Evolutionary conservation across 441 rosid genomes (phyloP), one percentile per base, ranked within the genome.

Genomic region (Eutrema salsugineum): DNA sequence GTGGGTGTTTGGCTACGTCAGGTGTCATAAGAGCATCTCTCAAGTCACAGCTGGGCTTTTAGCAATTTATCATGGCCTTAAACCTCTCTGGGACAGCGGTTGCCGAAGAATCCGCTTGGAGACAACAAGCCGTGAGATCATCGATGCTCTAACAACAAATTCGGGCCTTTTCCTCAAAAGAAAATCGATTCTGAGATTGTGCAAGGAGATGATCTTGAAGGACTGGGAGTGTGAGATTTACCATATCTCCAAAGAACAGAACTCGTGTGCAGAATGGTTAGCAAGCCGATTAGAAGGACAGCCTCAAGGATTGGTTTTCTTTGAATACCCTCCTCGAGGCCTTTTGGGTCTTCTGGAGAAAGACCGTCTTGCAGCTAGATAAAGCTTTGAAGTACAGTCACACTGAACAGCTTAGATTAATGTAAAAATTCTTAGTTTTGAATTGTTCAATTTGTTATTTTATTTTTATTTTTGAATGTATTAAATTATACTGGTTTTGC

Each of bases 61-160:
- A 77, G 89, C 87, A 10, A 24, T 88, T 6, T 78, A 76, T 70
- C 65, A 78, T 42, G 96, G 96, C 53, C 73, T 85, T 42, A 70
- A 33, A 67, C 56, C 79, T 32, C 70, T 85, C 6, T 83, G 86
- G 90, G 84, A 79, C n/a, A 6, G 58, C 51, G 85, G 84, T 19
- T 83, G 54, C 40, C 69, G 73, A 74, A 74, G 76, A 66, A 79
- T 88, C 32, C 51, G 67, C 36, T 79, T 84, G 72, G 80, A 84
- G 76, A 72, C 79, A 0, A 77, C 77, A 42, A 85, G 77, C 44
- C 28, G 3, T 20, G 22, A 20, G 16, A 80, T 80, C 27, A 35
- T 80, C 14, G 54, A 76, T 27, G 70, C 71, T 75, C 75, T 88
- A 19, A 68, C 66, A 73, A 54, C 22, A 50, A 39, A 1, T 0